Conservation (phyloP, 495 filamentous ascomycete genomes). For the Hyaloscypha bicolor region DNA sequence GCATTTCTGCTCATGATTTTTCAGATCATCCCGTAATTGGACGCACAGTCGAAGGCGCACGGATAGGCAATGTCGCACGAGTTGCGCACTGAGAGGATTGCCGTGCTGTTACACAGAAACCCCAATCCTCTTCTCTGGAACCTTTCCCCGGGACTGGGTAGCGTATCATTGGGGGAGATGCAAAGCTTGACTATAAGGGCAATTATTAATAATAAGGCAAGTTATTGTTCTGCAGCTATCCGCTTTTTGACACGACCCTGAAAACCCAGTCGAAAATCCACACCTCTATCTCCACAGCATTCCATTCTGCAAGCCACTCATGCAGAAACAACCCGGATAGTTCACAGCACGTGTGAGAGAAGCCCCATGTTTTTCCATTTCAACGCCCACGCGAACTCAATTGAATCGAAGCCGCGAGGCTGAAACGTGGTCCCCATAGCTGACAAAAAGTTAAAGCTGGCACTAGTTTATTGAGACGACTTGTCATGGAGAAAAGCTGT, state of each 20-base stretch:
- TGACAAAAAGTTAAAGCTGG: neutral
- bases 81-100: neutral
- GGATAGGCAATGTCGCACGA: neutral
- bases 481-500: neutral
- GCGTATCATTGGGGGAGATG: neutral
- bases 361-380: neutral
- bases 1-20: neutral
- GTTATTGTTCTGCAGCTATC: neutral
- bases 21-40: neutral
- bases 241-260: neutral
- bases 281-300: neutral
- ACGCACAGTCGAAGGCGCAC: neutral
- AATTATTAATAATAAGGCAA: neutral
- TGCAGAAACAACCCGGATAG: no score
- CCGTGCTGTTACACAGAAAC: neutral
- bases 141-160: neutral
- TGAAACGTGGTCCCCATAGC: constrained; percentile 2
- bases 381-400: neutral
- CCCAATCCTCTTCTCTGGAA: no score
- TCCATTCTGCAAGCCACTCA: no score
- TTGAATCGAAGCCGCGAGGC: neutral
- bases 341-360: neutral
- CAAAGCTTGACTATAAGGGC: neutral
- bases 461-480: constrained; percentile 8
- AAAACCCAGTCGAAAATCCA: neutral